phyloP scores from a whole-genome alignment of 202 grass and related monocot genomes.

The Panicum virgatum region DNA sequence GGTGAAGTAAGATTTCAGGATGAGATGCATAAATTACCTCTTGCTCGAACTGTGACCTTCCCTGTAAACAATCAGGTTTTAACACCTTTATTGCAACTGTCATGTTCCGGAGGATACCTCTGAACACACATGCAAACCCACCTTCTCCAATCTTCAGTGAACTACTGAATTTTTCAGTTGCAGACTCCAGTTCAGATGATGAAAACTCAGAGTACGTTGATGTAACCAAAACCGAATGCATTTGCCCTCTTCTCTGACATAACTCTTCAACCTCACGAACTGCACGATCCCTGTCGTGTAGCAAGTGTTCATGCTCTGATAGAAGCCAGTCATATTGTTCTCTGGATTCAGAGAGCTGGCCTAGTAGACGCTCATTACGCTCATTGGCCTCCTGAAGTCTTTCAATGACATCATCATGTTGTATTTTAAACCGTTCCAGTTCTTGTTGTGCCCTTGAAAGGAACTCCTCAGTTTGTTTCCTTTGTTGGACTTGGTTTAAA shows the following conservation, averaged over 20 bases:
- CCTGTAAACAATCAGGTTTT: constrained; percentile 52
- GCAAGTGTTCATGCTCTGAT: constrained; percentile 47
- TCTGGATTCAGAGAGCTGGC: constrained; percentile 38
- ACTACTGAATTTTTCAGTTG: constrained; percentile 56
- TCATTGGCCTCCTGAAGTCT: constrained; percentile 39
- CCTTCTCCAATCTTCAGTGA: constrained; percentile 66
- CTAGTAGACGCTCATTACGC: constrained; percentile 1
- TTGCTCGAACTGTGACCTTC: constrained; percentile 61
- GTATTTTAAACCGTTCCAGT: constrained; percentile 26
- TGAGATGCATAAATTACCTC: constrained; percentile 45
- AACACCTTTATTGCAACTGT: constrained; percentile 70
- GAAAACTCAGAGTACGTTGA: constrained; percentile 51
- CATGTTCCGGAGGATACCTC: constrained; percentile 53
- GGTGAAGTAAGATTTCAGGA: too few species aligned
- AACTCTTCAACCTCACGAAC: constrained; percentile 55
- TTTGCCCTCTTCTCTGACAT: constrained; percentile 46
- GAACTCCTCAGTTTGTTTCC: constrained; percentile 2
- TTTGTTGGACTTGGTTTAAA: too few species aligned
- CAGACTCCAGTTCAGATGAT: constrained; percentile 51
- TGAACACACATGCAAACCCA: constrained; percentile 60
- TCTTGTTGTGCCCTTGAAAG: constrained; percentile 27
- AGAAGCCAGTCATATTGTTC: constrained; percentile 29
- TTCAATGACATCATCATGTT: constrained; percentile 16
- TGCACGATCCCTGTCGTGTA: constrained; percentile 45
- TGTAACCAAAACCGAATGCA: constrained; percentile 30